Evolutionary conservation across 2,329 filamentous ascomycete species (phyloP).

Genomic region (Fusarium foetens): DNA sequence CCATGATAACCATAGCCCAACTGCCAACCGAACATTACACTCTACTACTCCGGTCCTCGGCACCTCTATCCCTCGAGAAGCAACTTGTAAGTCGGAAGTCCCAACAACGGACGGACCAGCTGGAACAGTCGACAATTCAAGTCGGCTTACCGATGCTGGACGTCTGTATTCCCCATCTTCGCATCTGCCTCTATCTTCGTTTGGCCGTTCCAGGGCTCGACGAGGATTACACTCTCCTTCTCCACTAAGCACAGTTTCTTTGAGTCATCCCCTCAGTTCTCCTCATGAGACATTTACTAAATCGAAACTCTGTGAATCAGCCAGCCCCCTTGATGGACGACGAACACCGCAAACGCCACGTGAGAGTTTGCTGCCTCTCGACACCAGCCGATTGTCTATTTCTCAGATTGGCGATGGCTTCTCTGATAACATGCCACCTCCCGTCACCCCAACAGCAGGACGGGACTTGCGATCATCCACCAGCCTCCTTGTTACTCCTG

Average conservation of each 20-base stretch:
- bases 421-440: slow-evolving; percentile 57
- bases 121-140: slow-evolving; percentile 21
- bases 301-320: slow-evolving; percentile 59
- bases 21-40: slow-evolving; percentile 56
- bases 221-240: slow-evolving; percentile 50
- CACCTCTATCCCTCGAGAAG: slow-evolving; percentile 50
- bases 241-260: slow-evolving; percentile 46
- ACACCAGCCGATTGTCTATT: slow-evolving; percentile 85
- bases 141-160: slow-evolving; percentile 46
- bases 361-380: slow-evolving; percentile 77
- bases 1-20: slow-evolving; percentile 50
- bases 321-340: slow-evolving; percentile 69
- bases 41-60: slow-evolving; percentile 56
- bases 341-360: slow-evolving; percentile 81
- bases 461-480: slow-evolving; percentile 63
- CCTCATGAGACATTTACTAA: slow-evolving; percentile 63
- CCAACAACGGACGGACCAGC: slow-evolving; percentile 17
- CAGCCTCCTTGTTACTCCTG: slow-evolving; percentile 70
- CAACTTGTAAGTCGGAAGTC: slow-evolving; percentile 58
- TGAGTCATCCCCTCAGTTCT: slow-evolving; percentile 40
- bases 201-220: slow-evolving; percentile 47
- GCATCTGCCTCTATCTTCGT: slow-evolving; percentile 53
- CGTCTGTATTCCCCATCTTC: slow-evolving; percentile 48
- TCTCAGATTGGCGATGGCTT: slow-evolving; percentile 65
- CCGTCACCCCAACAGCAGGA: slow-evolving; percentile 82